Base-by-base conservation (phyloP, 2,329 filamentous ascomycete species). In the Ceratocystis ficicola region DNA sequence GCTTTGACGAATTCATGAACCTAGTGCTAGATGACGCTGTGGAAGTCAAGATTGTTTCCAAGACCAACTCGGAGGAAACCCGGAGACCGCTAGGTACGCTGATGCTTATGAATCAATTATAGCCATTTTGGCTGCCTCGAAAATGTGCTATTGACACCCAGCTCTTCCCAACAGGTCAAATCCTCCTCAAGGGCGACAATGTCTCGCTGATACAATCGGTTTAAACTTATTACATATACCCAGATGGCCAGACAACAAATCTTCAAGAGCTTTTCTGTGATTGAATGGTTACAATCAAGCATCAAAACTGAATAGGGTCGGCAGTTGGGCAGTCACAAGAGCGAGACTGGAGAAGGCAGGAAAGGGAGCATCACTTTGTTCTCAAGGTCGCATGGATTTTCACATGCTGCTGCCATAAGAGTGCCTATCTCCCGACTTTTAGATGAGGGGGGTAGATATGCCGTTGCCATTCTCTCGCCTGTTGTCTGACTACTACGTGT, bases 1-100 rank as follows among this genome's bases (percentile, higher is more conserved):
- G 94, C 15, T 99, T 99, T 71, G 94, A 99, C 75, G 94, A 99
- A 77, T 99, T 97, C 79, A 96, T 99, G 92, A 99, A 99, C 78
- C 81, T 99, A 62, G 94, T 97, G 48, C 83, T 96, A 70, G 94
- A 99, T 73, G 91, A 99, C 72, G 94, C 94, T 36, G 85, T 96
- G 66, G 93, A 97, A 77, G 91, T 99, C 57, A 89, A 87, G 75
- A 83, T 90, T 73, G 80, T 89, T 65, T 91, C 88, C 69, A 95
- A 95, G 80, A 86, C 84, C 17, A 87, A 89, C 71, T 75, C 80
- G 52, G 85, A 87, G 70, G 92, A 95, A 77, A 86, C 84, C 70
- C 83, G 92, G 74, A 86, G 89, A 76, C 80, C 85, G 55, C 76
- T 96, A 64, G 93, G 92, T 95, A 81, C 69, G 81, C 44, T 17